Percentiles rank a stretch among this genome's conserved stretches.
Evolutionary conservation across 2,329 filamentous ascomycete genomes (phyloP).

Genomic region (Trichoderma brevicompactum): DNA sequence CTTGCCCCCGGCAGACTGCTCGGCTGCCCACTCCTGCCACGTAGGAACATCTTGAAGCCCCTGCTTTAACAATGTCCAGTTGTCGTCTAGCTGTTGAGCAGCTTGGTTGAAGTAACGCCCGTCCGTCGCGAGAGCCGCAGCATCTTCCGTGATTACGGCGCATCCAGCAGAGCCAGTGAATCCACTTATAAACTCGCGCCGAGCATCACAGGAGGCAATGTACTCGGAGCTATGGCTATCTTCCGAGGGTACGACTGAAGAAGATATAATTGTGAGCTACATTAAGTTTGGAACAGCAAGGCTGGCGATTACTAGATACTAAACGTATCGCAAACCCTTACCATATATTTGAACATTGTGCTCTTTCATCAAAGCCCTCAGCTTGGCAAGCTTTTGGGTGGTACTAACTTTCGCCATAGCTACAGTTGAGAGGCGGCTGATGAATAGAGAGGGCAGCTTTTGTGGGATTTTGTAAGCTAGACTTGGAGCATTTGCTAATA

Average conservation of each 20-base stretch:
- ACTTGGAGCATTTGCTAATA: constrained; percentile 2
- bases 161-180: constrained; percentile 96
- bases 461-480: neutral
- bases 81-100: constrained; percentile 82
- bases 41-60: constrained; percentile 92
- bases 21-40: constrained; percentile 94
- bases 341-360: constrained; percentile 89
- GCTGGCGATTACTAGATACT: neutral
- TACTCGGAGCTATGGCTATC: constrained; percentile 98
- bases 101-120: constrained; percentile 99
- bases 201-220: constrained; percentile 91
- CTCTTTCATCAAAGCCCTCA: constrained; percentile 86
- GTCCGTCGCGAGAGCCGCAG: constrained; percentile 90
- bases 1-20: constrained; percentile 85
- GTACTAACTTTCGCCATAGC: constrained; percentile 67
- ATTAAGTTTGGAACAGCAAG: constrained; percentile 11
- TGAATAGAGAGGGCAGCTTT: neutral
- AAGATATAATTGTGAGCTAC: constrained; percentile 27
- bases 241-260: constrained; percentile 88
- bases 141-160: constrained; percentile 82
- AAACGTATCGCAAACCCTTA: constrained; percentile 51
- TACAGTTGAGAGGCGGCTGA: constrained; percentile 24
- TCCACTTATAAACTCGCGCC: constrained; percentile 88
- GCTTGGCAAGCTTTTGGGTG: constrained; percentile 70
- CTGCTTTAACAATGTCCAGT: constrained; percentile 92